phyloP scores from a whole-genome alignment of 1,284 basidiomycete species.

The Ceratobasidium sp. region DNA sequence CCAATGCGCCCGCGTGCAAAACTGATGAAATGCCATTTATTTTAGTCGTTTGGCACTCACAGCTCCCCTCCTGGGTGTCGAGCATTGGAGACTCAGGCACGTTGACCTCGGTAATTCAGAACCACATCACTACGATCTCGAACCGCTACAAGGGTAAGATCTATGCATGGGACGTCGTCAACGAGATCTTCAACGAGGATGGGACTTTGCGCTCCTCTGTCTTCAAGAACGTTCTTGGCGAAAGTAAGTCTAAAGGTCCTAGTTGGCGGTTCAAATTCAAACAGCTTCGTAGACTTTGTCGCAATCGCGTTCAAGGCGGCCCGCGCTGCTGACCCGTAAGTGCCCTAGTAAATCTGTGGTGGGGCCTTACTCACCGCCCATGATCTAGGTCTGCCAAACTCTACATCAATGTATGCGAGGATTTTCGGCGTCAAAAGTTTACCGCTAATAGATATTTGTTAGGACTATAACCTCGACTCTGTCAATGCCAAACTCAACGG shows the following conservation, averaged over 20 bases:
- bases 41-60: conserved; percentile 36
- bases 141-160: conserved; percentile 31
- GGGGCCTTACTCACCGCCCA: neutral
- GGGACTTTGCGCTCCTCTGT: conserved; percentile 39
- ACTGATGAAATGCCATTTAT: neutral
- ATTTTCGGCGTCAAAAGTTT: neutral
- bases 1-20: neutral
- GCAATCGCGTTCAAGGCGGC: conserved; percentile 42
- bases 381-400: conserved; percentile 41
- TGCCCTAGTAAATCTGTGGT: neutral
- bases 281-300: conserved; percentile 39
- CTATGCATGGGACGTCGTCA: conserved; percentile 55
- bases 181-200: conserved; percentile 45
- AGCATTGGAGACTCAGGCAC: conserved; percentile 17
- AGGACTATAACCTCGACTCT: conserved; percentile 38
- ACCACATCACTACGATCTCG: conserved; percentile 12
- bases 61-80: conserved; percentile 31
- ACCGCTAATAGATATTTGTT: neutral
- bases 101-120: conserved; percentile 27
- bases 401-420: conserved; percentile 37
- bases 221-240: conserved; percentile 36
- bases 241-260: neutral
- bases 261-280: neutral
- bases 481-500: conserved; percentile 34
- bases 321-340: conserved; percentile 11